Percentiles rank a stretch among this genome's conserved stretches.
These are phyloP conservation scores for Letharia columbiana DNA, from an alignment of 495 filamentous ascomycete species.

Conservation along the genomic window DNA sequence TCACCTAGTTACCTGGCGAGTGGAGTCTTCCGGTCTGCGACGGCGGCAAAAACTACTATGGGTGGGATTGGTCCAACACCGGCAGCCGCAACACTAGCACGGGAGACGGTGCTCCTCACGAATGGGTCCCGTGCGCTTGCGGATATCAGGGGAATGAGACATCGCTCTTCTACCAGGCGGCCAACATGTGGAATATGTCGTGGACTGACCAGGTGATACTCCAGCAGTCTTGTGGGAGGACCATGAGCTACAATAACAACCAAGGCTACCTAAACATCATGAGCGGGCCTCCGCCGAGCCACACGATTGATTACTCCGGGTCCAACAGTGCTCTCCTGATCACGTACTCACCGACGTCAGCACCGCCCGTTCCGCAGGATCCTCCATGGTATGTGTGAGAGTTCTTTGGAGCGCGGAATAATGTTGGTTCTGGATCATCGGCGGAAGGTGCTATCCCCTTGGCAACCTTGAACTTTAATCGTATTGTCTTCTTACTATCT, in stretches of 20 bases:
- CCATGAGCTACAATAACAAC: background rate
- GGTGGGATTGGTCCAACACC: background rate
- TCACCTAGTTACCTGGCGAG: too few relatives aligned
- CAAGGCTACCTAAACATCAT: background rate
- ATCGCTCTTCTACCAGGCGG: background rate
- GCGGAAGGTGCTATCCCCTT: too few relatives aligned
- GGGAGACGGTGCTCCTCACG: background rate
- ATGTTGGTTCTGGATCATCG: too few relatives aligned
- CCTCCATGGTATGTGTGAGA: background rate
- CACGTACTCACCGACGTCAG: background rate
- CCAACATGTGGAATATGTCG: too few relatives aligned
- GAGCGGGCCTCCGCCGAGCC: background rate
- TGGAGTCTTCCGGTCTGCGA: conserved; percentile 6
- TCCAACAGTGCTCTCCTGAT: background rate
- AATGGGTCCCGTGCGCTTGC: conserved; percentile 4
- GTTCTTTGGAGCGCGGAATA: too few relatives aligned
- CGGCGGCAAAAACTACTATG: conserved; percentile 8
- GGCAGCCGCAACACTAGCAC: background rate
- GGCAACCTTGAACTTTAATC: too few relatives aligned
- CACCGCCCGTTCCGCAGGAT: background rate
- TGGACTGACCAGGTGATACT: background rate
- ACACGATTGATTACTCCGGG: background rate
- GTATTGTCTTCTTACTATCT: too few relatives aligned
- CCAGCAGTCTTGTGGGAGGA: background rate
- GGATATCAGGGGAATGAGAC: conserved; percentile 6